These are phyloP conservation scores for Xylaria sp. DNA, from an alignment of 495 filamentous ascomycete species.

Conservation along the genomic window DNA sequence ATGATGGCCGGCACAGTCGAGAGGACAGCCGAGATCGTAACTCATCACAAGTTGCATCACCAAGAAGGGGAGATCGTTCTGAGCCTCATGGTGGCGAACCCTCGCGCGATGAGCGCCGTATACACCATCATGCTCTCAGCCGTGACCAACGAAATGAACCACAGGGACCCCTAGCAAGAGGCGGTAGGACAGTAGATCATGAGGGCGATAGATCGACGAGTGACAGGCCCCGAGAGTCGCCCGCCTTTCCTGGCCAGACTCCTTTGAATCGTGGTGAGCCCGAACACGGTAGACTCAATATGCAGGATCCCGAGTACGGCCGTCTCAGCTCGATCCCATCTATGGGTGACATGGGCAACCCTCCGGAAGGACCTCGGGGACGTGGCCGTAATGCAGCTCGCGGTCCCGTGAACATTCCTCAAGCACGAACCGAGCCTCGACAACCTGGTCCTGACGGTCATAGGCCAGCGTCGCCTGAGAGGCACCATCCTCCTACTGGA, in stretches of 20 bases:
- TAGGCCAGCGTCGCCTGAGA: constrained; percentile 52
- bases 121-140: constrained; percentile 45
- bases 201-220: constrained; percentile 44
- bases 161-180: constrained; percentile 32
- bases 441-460: constrained; percentile 44
- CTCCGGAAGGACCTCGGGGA: constrained; percentile 75
- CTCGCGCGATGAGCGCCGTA: constrained; percentile 55
- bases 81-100: constrained; percentile 46
- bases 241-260: constrained; percentile 41
- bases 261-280: constrained; percentile 49
- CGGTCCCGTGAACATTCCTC: constrained; percentile 41
- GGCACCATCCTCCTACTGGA: constrained; percentile 55
- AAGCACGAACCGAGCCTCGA: constrained; percentile 46
- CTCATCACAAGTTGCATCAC: constrained; percentile 57
- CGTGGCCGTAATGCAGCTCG: constrained; percentile 52
- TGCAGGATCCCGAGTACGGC: constrained; percentile 67
- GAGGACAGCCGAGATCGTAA: constrained; percentile 55
- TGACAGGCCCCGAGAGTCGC: constrained; percentile 46
- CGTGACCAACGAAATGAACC: constrained; percentile 49
- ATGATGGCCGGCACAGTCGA: constrained; percentile 48
- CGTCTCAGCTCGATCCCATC: constrained; percentile 63
- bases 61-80: constrained; percentile 53
- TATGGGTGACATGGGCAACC: constrained; percentile 57
- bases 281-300: constrained; percentile 63
- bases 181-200: constrained; percentile 41